These are phyloP conservation scores for Neocallimastix lanati DNA, from an alignment of 192 early-diverging fungal genomes.

Conservation along the genomic window DNA sequence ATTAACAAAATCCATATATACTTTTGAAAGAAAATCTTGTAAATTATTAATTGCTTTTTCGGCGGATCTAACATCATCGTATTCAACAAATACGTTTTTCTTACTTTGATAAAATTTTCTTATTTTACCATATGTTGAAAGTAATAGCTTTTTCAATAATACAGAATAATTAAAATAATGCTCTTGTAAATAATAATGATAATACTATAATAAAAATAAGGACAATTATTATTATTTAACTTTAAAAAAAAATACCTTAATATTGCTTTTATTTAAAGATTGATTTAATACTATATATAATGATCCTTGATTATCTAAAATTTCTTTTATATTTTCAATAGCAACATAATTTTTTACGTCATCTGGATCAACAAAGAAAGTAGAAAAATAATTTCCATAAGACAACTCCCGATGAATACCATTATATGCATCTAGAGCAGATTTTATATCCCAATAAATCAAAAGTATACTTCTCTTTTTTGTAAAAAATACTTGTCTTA, in stretches of 20 bases:
- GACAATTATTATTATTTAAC: too few species aligned
- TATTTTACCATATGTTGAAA: not conserved
- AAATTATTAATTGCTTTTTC: not conserved
- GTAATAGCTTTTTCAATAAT: not conserved
- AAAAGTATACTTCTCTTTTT: not conserved
- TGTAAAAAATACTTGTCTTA: not conserved
- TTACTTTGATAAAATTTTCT: not conserved
- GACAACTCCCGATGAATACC: not conserved
- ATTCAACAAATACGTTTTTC: not conserved
- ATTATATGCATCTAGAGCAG: not conserved
- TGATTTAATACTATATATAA: not conserved
- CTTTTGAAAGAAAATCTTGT: not conserved
- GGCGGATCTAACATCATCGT: not conserved
- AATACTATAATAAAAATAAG: too few species aligned
- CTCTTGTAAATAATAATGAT: too few species aligned
- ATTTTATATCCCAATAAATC: not conserved
- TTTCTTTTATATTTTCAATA: not conserved
- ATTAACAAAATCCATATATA: not conserved
- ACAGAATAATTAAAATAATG: too few species aligned
- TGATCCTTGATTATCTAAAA: not conserved
- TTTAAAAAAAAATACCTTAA: not conserved
- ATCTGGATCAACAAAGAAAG: not conserved
- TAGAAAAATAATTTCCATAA: not conserved
- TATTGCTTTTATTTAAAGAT: not conserved
- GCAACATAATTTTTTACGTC: not conserved